These are phyloP conservation scores for Thalassia testudinum DNA, from an alignment of 116 monocot species.

Conservation along the genomic window DNA sequence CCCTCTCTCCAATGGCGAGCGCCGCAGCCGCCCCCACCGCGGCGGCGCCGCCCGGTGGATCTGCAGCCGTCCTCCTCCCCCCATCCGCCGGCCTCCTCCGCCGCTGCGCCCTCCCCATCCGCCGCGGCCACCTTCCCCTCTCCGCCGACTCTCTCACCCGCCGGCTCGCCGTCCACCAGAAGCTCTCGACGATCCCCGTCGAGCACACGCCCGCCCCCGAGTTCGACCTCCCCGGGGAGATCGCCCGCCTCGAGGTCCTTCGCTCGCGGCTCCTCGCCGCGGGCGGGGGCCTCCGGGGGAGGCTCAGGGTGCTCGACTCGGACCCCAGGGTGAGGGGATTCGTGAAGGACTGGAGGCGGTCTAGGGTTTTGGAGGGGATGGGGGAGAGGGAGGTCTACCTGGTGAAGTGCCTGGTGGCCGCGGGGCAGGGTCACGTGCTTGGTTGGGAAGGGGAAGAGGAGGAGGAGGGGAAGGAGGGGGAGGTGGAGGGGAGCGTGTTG, in stretches of 20 bases:
- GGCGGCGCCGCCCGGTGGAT: background rate
- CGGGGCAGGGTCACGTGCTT: constrained; percentile 80
- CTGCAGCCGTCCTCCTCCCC: background rate
- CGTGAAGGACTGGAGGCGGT: constrained; percentile 8
- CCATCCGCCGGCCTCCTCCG: background rate
- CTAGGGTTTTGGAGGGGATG: constrained; percentile 21
- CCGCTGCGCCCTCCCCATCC: background rate
- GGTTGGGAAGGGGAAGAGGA: constrained; percentile 27
- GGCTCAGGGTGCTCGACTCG: constrained; percentile 35
- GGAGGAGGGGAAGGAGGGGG: background rate
- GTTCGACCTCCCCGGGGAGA: constrained; percentile 32
- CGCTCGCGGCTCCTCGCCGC: constrained; percentile 24
- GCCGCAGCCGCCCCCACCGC: background rate
- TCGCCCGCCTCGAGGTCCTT: constrained; percentile 39
- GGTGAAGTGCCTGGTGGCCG: constrained; percentile 76
- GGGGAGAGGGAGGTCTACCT: constrained; percentile 29
- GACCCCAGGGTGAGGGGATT: constrained; percentile 59
- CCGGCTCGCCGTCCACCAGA: constrained; percentile 3
- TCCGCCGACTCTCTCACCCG: background rate
- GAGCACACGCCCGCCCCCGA: constrained; percentile 34
- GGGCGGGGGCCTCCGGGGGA: constrained; percentile 16
- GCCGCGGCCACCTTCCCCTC: background rate
- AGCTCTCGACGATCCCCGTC: constrained; percentile 41
- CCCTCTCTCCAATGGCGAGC: background rate
- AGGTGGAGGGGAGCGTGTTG: constrained; percentile 20